Evolutionary conservation across 768 basidiomycete species (phyloP).

Genomic region (Suillus plorans): DNA sequence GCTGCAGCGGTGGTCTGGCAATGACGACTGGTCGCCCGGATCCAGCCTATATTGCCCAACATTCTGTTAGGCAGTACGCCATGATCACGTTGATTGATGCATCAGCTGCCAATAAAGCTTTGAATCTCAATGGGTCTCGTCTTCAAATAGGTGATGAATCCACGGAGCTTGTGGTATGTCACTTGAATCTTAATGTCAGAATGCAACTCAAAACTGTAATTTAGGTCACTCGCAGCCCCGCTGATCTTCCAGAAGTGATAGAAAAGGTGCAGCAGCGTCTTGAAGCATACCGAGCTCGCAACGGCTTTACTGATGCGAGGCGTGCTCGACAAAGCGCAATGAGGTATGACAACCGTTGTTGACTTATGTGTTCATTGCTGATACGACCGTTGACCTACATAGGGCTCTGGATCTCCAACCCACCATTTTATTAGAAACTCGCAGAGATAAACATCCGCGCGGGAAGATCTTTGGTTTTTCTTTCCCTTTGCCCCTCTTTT

Average conservation of each 20-base stretch:
- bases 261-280: constrained; percentile 30
- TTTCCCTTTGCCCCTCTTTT: constrained; percentile 22
- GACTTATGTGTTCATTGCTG: neutral
- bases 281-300: constrained; percentile 20
- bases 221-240: constrained; percentile 27
- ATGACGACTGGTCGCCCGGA: constrained; percentile 26
- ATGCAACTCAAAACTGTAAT: neutral
- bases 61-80: constrained; percentile 49
- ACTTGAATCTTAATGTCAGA: too few relatives aligned
- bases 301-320: constrained; percentile 15
- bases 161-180: constrained; percentile 35
- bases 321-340: constrained; percentile 25
- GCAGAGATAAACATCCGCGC: constrained; percentile 3
- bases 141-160: constrained; percentile 38
- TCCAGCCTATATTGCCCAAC: constrained; percentile 33
- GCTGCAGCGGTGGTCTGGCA: constrained; percentile 33
- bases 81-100: constrained; percentile 44
- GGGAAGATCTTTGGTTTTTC: constrained; percentile 15
- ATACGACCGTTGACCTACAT: neutral
- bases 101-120: constrained; percentile 39
- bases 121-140: constrained; percentile 35
- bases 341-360: constrained; percentile 14
- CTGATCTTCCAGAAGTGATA: constrained; percentile 34
- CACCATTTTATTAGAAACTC: constrained; percentile 24
- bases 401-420: constrained; percentile 28